Evolutionary conservation across 345 rosid genomes (phyloP), one percentile per base, ranked within the genome.

Genomic region (Erucastrum elatum): DNA sequence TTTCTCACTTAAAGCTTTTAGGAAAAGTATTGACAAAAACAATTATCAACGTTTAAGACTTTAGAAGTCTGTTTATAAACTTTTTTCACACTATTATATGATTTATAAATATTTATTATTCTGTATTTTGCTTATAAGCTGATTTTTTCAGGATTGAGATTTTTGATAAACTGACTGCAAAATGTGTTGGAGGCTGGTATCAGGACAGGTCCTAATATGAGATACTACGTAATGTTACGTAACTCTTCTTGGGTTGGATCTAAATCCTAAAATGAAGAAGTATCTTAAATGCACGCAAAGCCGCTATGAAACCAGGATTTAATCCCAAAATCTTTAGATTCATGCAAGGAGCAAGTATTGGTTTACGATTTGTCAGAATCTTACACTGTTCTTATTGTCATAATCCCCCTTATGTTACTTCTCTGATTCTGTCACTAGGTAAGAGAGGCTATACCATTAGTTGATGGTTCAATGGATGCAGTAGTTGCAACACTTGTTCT

Each of bases 161-260:
- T 8, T 37, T 37, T 8, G 10, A 37, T 37, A 37, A 37, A 37
- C 44, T 8, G 44, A 37, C 11, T 8, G 44, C 11, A 37, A 37
- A 37, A 37, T 10, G 44, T 37, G 44, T 37, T 37, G 44, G 44
- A 34, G 37, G 37, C 37, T 72, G 98, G 97, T 9, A 87, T 90
- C 34, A 96, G 98, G 2, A 77, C 89, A 8, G 94, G 94, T 53
- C 92, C 96, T n/a, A 90, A 94, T 80, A 89, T 92, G 82, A 85
- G 70, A 35, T 92, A 90, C 79, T 90, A 68, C n/a, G 66, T 68
- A 82, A 76, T 53, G n/a, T 31, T 84, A 85, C 37, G 44, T 89
- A 49, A 85, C 75, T 71, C 87, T 92, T 71, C 75, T 75, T 10
- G 94, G 96, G 9, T 65, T 90, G 81, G 97, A 94, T 87, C 96